These are phyloP conservation scores for Pugionium cornutum DNA, from an alignment of 345 rosid genomes.

Conservation along the genomic window DNA sequence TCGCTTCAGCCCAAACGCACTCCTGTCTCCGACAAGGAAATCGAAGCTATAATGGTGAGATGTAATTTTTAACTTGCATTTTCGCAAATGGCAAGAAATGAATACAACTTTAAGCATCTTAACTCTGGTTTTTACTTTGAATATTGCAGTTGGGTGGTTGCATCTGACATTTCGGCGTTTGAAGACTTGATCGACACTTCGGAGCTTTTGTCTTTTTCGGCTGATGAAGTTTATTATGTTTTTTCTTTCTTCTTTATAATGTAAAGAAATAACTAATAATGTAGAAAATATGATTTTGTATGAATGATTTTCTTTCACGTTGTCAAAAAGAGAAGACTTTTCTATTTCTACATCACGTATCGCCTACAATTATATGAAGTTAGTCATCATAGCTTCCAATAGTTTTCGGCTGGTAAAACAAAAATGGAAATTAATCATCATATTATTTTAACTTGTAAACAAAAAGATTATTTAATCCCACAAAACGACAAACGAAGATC, in stretches of 20 bases:
- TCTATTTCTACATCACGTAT: slow-evolving; percentile 6
- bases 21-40: slow-evolving; percentile 68
- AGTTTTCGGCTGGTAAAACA: not conserved
- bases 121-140: slow-evolving; percentile 14
- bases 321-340: not conserved
- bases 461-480: not conserved
- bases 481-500: slow-evolving; percentile 13
- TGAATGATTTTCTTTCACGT: slow-evolving; percentile 16
- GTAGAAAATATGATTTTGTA: slow-evolving; percentile 21
- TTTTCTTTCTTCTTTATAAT: slow-evolving; percentile 5
- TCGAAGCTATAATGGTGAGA: slow-evolving; percentile 65
- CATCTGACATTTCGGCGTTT: slow-evolving; percentile 22
- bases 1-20: slow-evolving; percentile 84
- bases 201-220: slow-evolving; percentile 15
- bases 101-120: not conserved
- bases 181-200: slow-evolving; percentile 20
- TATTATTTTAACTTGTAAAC: no score
- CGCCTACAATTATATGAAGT: not conserved
- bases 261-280: slow-evolving; percentile 34
- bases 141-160: slow-evolving; percentile 40
- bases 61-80: not conserved
- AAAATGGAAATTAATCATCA: not conserved
- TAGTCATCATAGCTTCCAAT: not conserved
- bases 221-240: slow-evolving; percentile 8
- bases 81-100: not conserved